A percentile compares a stretch with the other conserved stretches of the same genome.
phyloP scores from a whole-genome alignment of 306 rosid species.

The Crotalaria pallida region DNA sequence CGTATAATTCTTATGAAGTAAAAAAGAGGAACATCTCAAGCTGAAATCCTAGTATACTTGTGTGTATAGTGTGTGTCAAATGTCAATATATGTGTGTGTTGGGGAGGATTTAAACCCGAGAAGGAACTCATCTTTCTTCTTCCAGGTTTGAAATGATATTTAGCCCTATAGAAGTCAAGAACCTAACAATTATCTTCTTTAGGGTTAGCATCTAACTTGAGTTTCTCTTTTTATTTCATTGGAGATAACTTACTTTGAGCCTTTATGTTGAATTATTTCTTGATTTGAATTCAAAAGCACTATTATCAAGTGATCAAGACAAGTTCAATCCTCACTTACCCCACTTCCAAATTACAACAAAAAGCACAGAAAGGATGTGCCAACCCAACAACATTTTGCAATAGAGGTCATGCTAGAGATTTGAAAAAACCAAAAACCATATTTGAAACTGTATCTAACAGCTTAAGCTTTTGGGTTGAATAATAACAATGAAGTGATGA shows the following conservation, averaged over 20 bases:
- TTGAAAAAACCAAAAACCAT: neutral
- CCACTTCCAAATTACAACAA: neutral
- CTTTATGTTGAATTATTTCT: neutral
- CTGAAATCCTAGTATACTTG: neutral
- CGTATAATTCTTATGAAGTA: neutral
- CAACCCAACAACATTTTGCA: neutral
- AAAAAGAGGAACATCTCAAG: neutral
- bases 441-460: neutral
- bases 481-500: slow-evolving; percentile 9
- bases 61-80: too few species aligned
- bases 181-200: neutral
- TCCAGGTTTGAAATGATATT: neutral
- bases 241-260: neutral
- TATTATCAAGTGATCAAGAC: neutral
- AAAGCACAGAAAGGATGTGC: neutral
- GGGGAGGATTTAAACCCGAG: neutral
- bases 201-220: neutral
- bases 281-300: neutral
- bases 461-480: neutral
- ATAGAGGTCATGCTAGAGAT: neutral
- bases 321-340: neutral
- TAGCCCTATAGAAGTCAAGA: neutral
- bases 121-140: neutral
- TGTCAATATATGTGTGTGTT: neutral
- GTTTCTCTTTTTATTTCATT: neutral